Evolutionary conservation across 768 basidiomycete genomes (phyloP), one percentile per base, ranked within the genome.

Genomic region (Boletus sensibilis): DNA sequence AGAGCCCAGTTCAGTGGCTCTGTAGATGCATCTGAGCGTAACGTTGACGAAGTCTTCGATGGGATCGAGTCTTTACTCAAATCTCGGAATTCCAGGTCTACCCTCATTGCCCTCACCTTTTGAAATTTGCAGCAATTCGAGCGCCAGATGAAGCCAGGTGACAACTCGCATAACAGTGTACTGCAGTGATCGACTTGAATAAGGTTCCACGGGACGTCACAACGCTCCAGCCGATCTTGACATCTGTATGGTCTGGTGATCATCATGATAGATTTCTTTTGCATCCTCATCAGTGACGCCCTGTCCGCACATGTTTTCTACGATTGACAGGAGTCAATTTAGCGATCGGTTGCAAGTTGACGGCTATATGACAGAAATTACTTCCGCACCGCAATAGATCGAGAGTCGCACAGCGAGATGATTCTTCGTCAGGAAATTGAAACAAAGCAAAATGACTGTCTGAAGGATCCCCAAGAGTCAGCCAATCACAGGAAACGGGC

Each of bases 321-420:
- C 18, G 18, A 43, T 39, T 21, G 51, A 50, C 29, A 18, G 35
- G 16, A 51, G 47, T 54, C 35, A 12, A 35, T 34, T 18, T 39
- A 31, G 29, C 27, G 43, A 60, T 60, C 53, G 0, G 59, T 61
- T 61, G 46, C 59, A 55, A 38, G 48, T 35, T 46, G 47, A 29
- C n/a, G 21, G 20, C 11, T 35, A 29, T 29, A 23, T 45, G 42
- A 34, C 39, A 40, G 20, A 29, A 29, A n/a, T 54, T 55, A 25
- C 58, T 37, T 55, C 34, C 59, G 46, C 23, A 12, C 38, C 11
- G 16, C 23, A 20, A 16, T 13, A 20, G 45, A 43, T 60, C 23
- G 16, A 11, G 14, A 37, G 27, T 34, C 18, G 10, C n/a, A 21
- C 27, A 27, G 23, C 34, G 31, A 33, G 34, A 29, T 9, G 4